Percentiles rank a stretch among this genome's conserved stretches.
Evolutionary conservation across 495 filamentous ascomycete genomes (phyloP).

Genomic region (Podospora pseudopauciseta): DNA sequence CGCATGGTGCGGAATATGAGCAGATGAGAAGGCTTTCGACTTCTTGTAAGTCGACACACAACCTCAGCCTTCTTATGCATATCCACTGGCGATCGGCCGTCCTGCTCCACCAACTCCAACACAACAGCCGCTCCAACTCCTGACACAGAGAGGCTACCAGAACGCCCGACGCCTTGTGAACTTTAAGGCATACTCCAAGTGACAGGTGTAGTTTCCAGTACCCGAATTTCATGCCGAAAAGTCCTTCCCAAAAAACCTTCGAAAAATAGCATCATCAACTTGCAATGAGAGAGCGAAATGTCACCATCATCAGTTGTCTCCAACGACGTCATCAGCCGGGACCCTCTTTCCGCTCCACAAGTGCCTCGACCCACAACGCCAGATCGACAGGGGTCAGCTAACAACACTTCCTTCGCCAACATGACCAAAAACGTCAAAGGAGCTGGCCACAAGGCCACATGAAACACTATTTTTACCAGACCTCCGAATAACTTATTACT

Average conservation of each 20-base stretch:
- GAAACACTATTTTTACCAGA: background rate
- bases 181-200: background rate
- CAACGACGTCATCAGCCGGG: background rate
- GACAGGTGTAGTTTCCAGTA: too few species aligned
- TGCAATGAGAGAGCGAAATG: background rate
- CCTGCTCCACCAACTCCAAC: background rate
- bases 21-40: background rate
- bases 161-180: background rate
- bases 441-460: background rate
- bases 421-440: background rate
- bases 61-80: background rate
- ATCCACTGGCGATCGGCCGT: background rate
- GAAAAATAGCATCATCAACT: background rate
- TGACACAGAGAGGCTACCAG: background rate
- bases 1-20: background rate
- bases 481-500: too few species aligned
- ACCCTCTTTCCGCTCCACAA: background rate
- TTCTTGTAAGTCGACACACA: background rate
- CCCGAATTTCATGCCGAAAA: background rate
- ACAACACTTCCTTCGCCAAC: background rate
- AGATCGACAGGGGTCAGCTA: background rate
- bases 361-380: background rate
- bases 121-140: background rate
- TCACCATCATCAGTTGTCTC: background rate
- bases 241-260: background rate